These are phyloP conservation scores for Dipodascus albidus DNA, from an alignment of 805 yeast species.

Conservation along the genomic window DNA sequence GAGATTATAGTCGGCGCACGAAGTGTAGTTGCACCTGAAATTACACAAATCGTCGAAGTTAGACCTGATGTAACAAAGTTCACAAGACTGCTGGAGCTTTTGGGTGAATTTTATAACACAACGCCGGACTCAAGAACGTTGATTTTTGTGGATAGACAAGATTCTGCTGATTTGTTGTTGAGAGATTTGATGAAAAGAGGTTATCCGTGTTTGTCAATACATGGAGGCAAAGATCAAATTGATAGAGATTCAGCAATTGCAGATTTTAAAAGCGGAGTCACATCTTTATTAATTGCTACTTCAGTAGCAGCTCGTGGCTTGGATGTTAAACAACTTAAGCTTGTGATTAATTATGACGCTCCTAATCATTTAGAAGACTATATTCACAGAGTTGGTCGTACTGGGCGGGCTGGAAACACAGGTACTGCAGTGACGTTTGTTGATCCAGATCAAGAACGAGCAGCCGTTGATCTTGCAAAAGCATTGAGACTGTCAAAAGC, in stretches of 20 bases:
- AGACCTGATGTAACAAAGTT: constrained; percentile 48
- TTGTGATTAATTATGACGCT: constrained; percentile 73
- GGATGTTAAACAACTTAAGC: constrained; percentile 74
- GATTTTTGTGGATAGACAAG: constrained; percentile 81
- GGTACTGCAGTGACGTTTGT: constrained; percentile 76
- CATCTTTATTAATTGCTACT: constrained; percentile 68
- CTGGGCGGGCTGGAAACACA: constrained; percentile 78
- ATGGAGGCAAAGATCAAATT: constrained; percentile 84
- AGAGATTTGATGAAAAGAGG: constrained; percentile 41
- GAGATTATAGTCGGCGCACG: constrained; percentile 73
- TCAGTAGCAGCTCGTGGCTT: constrained; percentile 92
- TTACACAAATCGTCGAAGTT: constrained; percentile 59
- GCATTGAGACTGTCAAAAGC: constrained; percentile 51
- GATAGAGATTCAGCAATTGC: constrained; percentile 68
- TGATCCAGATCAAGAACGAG: constrained; percentile 45
- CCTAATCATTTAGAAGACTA: constrained; percentile 91
- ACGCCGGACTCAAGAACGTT: constrained; percentile 36
- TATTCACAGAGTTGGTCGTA: constrained; percentile 91
- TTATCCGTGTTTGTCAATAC: constrained; percentile 56
- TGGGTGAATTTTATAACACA: constrained; percentile 35
- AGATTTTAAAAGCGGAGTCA: constrained; percentile 51
- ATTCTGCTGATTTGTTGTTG: constrained; percentile 64
- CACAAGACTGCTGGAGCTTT: constrained; percentile 36
- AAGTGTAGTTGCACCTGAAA: constrained; percentile 71
- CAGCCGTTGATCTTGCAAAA: constrained; percentile 56